Conservation (phyloP, 2,329 filamentous ascomycete genomes). For the Elsinoe australis region DNA sequence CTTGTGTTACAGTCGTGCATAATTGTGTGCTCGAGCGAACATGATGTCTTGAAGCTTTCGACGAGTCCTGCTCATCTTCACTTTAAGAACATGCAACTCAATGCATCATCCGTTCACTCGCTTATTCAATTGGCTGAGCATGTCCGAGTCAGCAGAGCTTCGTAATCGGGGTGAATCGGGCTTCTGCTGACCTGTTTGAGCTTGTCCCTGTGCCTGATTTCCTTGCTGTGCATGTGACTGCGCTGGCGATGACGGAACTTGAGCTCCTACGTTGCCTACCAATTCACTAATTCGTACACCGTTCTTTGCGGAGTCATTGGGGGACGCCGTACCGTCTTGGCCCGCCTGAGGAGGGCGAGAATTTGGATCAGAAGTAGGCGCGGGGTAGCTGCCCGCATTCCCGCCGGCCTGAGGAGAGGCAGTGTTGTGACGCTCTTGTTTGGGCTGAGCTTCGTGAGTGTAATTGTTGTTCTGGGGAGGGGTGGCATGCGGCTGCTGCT, state of each 20-base stretch:
- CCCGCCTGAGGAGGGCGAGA: constrained; percentile 1
- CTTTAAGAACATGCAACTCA: too few relatives aligned
- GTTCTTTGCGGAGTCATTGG: background rate
- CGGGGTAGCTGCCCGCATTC: constrained; percentile 7
- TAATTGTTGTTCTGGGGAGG: constrained; percentile 14
- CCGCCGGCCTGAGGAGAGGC: constrained; percentile 17
- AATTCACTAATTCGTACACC: constrained; percentile 17
- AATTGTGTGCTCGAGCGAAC: background rate
- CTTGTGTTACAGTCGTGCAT: background rate
- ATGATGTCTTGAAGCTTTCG: background rate
- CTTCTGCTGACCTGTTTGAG: constrained; percentile 17
- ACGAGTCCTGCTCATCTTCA: constrained; percentile 5
- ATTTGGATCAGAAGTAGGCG: constrained; percentile 11
- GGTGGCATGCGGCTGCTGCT: background rate
- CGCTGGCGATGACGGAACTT: constrained; percentile 29
- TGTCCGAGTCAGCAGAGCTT: constrained; percentile 37
- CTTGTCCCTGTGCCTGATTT: constrained; percentile 13
- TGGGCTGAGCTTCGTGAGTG: constrained; percentile 12
- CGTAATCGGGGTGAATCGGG: constrained; percentile 21
- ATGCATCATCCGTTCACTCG: constrained; percentile 9
- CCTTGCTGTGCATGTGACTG: constrained; percentile 13
- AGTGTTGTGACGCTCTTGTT: constrained; percentile 8
- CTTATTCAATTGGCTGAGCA: constrained; percentile 37
- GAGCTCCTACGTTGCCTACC: constrained; percentile 26
- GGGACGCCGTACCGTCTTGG: constrained; percentile 11